Evolutionary conservation across 192 early-diverging fungal genomes (phyloP), one percentile per base, ranked within the genome.

Genomic region (Entophlyctis helioformis): DNA sequence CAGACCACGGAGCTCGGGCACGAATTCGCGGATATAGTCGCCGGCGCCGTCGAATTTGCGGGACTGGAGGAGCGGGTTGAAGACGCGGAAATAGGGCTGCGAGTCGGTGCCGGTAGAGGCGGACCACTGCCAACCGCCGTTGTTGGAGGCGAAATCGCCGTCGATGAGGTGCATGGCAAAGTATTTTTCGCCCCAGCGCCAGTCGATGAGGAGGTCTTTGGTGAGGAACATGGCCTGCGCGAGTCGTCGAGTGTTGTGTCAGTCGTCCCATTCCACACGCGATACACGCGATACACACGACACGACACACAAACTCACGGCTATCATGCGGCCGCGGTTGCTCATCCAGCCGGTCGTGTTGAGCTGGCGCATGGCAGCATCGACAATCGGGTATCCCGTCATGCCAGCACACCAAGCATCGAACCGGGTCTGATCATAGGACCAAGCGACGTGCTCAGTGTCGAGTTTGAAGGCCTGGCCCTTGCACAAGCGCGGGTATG

Each of bases 101-200:
- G 73, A 46, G 43, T 83, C 83, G 21, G 72, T 73, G 7, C 83
- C 81, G 15, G 79, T 83, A 0, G 62, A 65, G 11, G 79, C 82
- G 26, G 68, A 61, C 76, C 73, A 81, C 46, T 80, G 78, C 78
- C 79, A 84, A 20, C 74, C 71, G 6, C 81, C 81, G 46, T 85
- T 85, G 54, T 81, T 83, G n/a, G 45, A 56, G 7, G 79, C 65
- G 23, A 79, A 64, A 46, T 85, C 83, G 15, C 78, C 76, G 46
- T 85, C 83, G 44, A 85, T 66, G 34, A 82, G 52, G 42, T 75
- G 36, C 26, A 57, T 45, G 64, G 76, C 74, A 44, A 85, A 83
- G 41, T 63, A 77, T 28, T 62, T 53, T 51, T 85, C 83, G n/a
- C 83, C 83, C n/a, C 53, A n/a, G 3, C 60, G 57, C 83, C 83